A percentile compares a stretch with the other conserved stretches of the same genome.
Conservation (phyloP, 345 rosid species). For the Eucalyptus regnans region DNA sequence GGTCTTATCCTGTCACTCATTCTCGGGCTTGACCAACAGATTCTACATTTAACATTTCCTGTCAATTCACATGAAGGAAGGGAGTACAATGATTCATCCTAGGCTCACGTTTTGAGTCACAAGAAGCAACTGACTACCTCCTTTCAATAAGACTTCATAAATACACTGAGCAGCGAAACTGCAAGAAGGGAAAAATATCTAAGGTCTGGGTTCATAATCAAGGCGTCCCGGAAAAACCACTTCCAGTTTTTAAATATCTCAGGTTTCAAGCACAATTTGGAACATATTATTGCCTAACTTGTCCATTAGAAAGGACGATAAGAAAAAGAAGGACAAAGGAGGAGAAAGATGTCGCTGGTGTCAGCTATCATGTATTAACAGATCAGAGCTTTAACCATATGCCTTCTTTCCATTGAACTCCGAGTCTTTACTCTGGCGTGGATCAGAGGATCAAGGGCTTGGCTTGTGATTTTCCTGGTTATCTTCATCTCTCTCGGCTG, state of each 20-base stretch:
- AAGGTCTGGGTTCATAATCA: not conserved
- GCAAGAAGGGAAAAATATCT: not conserved
- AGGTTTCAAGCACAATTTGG: not conserved
- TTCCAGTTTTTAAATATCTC: not conserved
- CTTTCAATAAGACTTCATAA: not conserved
- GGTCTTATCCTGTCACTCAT: not conserved
- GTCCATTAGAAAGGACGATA: not conserved
- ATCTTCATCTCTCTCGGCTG: constrained; percentile 5
- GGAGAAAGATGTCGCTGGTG: not conserved
- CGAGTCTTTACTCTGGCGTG: not conserved
- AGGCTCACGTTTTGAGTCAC: not conserved
- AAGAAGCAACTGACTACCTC: not conserved
- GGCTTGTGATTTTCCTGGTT: constrained; percentile 6
- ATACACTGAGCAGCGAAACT: not conserved
- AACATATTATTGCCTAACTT: not conserved
- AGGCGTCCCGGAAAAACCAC: not conserved
- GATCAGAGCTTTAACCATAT: not conserved
- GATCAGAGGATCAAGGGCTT: constrained; percentile 25
- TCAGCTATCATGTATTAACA: not conserved
- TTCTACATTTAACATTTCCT: not conserved
- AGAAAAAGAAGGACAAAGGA: not conserved
- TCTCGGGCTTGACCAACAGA: not conserved
- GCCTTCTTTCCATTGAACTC: not conserved
- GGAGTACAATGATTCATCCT: not conserved
- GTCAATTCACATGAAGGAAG: not conserved